phyloP scores from a whole-genome alignment of 73 alveolate species.

The Paramecium octaurelia region DNA sequence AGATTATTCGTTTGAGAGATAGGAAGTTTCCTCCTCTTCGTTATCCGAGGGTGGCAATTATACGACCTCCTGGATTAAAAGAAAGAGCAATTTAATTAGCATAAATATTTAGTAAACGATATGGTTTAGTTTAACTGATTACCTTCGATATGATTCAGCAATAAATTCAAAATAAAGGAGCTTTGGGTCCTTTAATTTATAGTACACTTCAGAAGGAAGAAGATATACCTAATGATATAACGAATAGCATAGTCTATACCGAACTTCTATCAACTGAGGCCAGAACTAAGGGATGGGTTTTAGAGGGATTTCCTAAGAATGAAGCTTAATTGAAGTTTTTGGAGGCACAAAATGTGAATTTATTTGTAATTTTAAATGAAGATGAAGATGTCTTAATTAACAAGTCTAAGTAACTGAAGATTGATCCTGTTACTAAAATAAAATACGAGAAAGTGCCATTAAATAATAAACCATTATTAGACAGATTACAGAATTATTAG shows the following conservation, averaged over 20 bases:
- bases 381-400: conserved; percentile 58
- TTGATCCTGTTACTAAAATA: conserved; percentile 51
- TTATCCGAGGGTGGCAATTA: conserved; percentile 50
- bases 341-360: conserved; percentile 33
- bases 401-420: conserved; percentile 32
- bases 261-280: conserved; percentile 36
- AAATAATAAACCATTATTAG: neutral
- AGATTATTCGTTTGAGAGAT: conserved; percentile 47
- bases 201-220: neutral
- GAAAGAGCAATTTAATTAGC: conserved; percentile 41
- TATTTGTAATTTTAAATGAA: conserved; percentile 34
- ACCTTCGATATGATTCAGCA: conserved; percentile 31
- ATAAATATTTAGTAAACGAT: conserved; percentile 23
- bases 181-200: conserved; percentile 34
- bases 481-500: conserved; percentile 17
- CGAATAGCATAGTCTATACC: conserved; percentile 40
- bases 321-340: neutral
- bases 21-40: conserved; percentile 54
- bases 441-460: conserved; percentile 50
- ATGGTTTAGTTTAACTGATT: conserved; percentile 49
- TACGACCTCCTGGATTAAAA: conserved; percentile 56
- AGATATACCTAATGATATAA: conserved; percentile 46
- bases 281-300: conserved; percentile 47
- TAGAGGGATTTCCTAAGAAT: conserved; percentile 62
- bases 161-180: conserved; percentile 31